Evolutionary conservation across 2,329 filamentous ascomycete genomes (phyloP).

Genomic region (Fusarium sp.): DNA sequence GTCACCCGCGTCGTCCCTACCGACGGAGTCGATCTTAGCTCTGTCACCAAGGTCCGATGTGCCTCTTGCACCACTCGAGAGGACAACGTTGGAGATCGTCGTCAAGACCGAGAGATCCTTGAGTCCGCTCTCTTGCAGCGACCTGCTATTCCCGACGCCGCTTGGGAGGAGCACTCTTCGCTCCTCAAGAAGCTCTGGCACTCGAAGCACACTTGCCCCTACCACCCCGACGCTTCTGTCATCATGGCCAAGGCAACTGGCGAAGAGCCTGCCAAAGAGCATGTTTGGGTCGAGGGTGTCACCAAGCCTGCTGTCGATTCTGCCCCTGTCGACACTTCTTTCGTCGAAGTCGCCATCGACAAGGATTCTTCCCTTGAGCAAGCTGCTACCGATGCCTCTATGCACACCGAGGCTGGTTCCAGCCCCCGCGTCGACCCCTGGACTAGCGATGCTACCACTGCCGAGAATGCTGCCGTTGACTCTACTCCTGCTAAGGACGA

Average conservation of each 20-base stretch:
- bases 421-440: neutral
- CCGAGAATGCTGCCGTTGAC: no score
- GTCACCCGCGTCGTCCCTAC: slow-evolving; percentile 3
- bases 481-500: neutral
- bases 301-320: neutral
- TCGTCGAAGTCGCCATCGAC: neutral
- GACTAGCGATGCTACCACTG: neutral
- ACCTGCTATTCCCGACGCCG: neutral
- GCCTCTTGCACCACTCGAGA: slow-evolving; percentile 31
- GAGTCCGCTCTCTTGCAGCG: slow-evolving; percentile 34
- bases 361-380: neutral
- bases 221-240: neutral
- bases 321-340: neutral
- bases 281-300: neutral
- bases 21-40: slow-evolving; percentile 6
- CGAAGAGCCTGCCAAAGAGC: neutral
- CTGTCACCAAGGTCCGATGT: slow-evolving; percentile 30
- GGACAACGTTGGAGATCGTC: slow-evolving; percentile 27
- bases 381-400: neutral
- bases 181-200: slow-evolving; percentile 24
- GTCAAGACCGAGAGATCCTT: slow-evolving; percentile 17
- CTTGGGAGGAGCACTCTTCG: neutral
- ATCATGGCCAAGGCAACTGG: no score
- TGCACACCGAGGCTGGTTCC: neutral
- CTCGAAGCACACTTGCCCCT: slow-evolving; percentile 13